phyloP scores from a whole-genome alignment of 495 filamentous ascomycete genomes.

The Wilcoxina mikolae region DNA sequence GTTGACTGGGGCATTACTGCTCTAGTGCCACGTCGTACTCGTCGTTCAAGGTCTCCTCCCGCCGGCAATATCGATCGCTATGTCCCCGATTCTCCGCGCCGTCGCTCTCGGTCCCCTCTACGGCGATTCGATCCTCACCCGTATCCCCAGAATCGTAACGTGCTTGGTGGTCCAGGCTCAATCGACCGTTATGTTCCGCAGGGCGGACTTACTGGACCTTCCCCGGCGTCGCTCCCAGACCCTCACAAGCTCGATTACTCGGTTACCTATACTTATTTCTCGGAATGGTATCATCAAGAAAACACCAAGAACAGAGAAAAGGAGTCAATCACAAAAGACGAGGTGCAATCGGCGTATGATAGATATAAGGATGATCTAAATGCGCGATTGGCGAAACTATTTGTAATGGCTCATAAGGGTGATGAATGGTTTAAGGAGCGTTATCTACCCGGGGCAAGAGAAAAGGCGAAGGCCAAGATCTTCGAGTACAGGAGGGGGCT shows the following conservation, averaged over 20 bases:
- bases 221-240: slow-evolving; percentile 39
- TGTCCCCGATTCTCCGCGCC: slow-evolving; percentile 24
- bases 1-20: slow-evolving; percentile 8
- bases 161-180: slow-evolving; percentile 48
- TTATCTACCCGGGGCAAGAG: slow-evolving; percentile 68
- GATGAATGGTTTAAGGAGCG: slow-evolving; percentile 98
- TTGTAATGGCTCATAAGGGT: slow-evolving; percentile 76
- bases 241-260: slow-evolving; percentile 77
- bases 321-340: slow-evolving; percentile 38
- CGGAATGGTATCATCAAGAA: slow-evolving; percentile 59
- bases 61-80: slow-evolving; percentile 27
- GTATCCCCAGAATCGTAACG: slow-evolving; percentile 15
- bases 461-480: slow-evolving; percentile 50
- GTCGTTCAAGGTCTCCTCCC: slow-evolving; percentile 26
- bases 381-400: slow-evolving; percentile 71
- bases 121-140: slow-evolving; percentile 12
- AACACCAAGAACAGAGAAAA: slow-evolving; percentile 14
- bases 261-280: slow-evolving; percentile 91
- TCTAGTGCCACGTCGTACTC: slow-evolving; percentile 23
- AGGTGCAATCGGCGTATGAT: slow-evolving; percentile 87
- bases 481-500: slow-evolving; percentile 57
- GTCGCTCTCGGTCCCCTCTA: slow-evolving; percentile 55
- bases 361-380: slow-evolving; percentile 86
- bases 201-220: slow-evolving; percentile 7
- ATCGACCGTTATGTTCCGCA: slow-evolving; percentile 93